Evolutionary conservation across 345 rosid genomes (phyloP).

Genomic region (Linum lewisii): DNA sequence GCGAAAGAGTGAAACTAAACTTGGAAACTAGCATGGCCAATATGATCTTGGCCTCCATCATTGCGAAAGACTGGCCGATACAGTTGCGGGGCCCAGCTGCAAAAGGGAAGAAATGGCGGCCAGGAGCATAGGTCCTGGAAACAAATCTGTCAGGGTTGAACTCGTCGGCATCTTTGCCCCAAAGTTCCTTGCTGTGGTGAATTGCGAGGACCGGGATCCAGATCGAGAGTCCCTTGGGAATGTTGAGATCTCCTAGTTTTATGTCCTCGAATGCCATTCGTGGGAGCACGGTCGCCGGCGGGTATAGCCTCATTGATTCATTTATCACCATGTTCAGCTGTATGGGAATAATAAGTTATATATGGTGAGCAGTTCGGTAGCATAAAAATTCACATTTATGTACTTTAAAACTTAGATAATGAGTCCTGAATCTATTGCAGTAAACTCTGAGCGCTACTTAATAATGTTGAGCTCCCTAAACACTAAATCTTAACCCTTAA

Average conservation of each 20-base stretch:
- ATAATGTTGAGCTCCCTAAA: no score
- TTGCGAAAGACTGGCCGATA: constrained; percentile 63
- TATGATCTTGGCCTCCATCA: constrained; percentile 79
- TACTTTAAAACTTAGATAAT: no score
- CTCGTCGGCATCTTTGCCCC: constrained; percentile 85
- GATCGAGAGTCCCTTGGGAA: constrained; percentile 83
- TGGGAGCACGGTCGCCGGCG: constrained; percentile 82
- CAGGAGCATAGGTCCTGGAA: constrained; percentile 31
- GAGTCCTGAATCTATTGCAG: no score
- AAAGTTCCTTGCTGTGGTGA: constrained; percentile 70
- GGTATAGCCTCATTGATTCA: constrained; percentile 82
- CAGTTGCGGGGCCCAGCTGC: constrained; percentile 80
- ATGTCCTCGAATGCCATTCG: constrained; percentile 90
- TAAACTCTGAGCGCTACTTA: no score
- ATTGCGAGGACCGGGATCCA: constrained; percentile 96
- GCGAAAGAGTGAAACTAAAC: constrained; percentile 47
- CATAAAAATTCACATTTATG: no score
- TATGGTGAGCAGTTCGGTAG: no score
- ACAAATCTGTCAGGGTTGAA: constrained; percentile 78
- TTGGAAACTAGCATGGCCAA: constrained; percentile 53
- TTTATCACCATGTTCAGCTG: constrained; percentile 85
- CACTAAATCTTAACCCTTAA: no score
- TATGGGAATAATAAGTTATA: no score
- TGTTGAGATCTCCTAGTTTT: constrained; percentile 57
- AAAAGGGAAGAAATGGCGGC: constrained; percentile 65